Evolutionary conservation across 2,329 filamentous ascomycete genomes (phyloP).

Genomic region (Verticillium nubilum): DNA sequence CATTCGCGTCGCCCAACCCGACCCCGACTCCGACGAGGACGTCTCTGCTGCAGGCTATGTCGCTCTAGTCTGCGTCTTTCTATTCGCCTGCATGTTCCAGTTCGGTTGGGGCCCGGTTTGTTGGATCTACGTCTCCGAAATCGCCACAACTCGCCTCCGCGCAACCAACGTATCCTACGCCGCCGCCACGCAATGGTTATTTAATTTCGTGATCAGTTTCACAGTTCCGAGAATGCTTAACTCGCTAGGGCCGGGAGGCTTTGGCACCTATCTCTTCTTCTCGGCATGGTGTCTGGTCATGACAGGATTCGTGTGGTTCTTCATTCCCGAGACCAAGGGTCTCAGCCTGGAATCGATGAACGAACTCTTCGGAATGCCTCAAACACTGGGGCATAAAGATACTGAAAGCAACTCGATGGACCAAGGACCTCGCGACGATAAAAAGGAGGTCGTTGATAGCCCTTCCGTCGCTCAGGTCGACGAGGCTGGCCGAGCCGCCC

Average conservation of each 20-base stretch:
- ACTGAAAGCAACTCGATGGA: constrained; percentile 4
- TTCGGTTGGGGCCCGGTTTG: constrained; percentile 35
- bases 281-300: constrained; percentile 32
- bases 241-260: constrained; percentile 32
- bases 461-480: constrained; percentile 1
- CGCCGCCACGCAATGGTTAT: constrained; percentile 58
- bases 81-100: constrained; percentile 42
- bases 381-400: constrained; percentile 1
- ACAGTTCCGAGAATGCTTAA: constrained; percentile 61
- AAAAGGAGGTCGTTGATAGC: not conserved
- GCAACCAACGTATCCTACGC: constrained; percentile 51
- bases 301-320: constrained; percentile 24
- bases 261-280: constrained; percentile 37
- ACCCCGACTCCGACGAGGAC: constrained; percentile 25
- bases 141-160: constrained; percentile 43
- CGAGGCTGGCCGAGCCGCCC: not conserved
- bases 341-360: constrained; percentile 10
- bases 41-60: constrained; percentile 47
- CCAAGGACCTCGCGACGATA: not conserved
- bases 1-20: constrained; percentile 51
- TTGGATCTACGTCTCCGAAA: constrained; percentile 40
- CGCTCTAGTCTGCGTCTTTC: constrained; percentile 61
- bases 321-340: constrained; percentile 47
- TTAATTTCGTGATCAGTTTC: constrained; percentile 60
- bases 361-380: constrained; percentile 6